Evolutionary conservation across 352 stramenopile species (phyloP).

Genomic region (Phytophthora colocasiae): DNA sequence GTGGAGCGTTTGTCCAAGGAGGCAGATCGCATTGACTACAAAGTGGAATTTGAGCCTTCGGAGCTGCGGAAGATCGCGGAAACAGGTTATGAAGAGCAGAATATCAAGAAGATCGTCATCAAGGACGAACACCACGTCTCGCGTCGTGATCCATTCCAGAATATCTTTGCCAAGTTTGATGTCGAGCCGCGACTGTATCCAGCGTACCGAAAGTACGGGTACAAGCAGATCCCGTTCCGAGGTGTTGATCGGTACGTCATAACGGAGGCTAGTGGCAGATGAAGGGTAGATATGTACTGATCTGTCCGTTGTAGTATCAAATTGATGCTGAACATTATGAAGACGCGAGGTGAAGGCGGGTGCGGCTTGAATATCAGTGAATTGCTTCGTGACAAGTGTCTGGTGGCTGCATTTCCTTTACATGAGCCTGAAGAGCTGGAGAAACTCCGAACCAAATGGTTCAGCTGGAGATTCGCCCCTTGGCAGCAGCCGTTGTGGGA

Average conservation of each 20-base stretch:
- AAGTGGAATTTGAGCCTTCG: slow-evolving; percentile 72
- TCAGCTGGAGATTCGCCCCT: slow-evolving; percentile 65
- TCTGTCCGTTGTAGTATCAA: slow-evolving; percentile 53
- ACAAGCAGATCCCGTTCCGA: slow-evolving; percentile 76
- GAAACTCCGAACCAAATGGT: slow-evolving; percentile 63
- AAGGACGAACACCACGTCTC: slow-evolving; percentile 56
- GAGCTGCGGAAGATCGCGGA: slow-evolving; percentile 69
- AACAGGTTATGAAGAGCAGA: slow-evolving; percentile 56
- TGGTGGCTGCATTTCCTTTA: slow-evolving; percentile 68
- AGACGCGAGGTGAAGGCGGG: slow-evolving; percentile 60
- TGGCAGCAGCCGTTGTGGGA: slow-evolving; percentile 60
- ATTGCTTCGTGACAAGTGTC: slow-evolving; percentile 60
- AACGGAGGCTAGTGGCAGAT: no score
- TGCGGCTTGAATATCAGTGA: slow-evolving; percentile 65
- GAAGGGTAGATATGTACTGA: neutral
- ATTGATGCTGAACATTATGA: slow-evolving; percentile 77
- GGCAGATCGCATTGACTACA: slow-evolving; percentile 80
- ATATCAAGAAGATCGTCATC: slow-evolving; percentile 75
- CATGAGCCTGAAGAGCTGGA: slow-evolving; percentile 62
- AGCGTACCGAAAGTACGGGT: slow-evolving; percentile 75
- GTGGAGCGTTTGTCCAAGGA: slow-evolving; percentile 73
- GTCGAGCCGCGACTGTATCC: slow-evolving; percentile 65
- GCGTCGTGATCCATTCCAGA: slow-evolving; percentile 67
- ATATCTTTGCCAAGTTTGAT: slow-evolving; percentile 84
- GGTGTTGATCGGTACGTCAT: slow-evolving; percentile 61